phyloP scores from a whole-genome alignment of 2,329 filamentous ascomycete genomes.

The Zymoseptoria crescenta region DNA sequence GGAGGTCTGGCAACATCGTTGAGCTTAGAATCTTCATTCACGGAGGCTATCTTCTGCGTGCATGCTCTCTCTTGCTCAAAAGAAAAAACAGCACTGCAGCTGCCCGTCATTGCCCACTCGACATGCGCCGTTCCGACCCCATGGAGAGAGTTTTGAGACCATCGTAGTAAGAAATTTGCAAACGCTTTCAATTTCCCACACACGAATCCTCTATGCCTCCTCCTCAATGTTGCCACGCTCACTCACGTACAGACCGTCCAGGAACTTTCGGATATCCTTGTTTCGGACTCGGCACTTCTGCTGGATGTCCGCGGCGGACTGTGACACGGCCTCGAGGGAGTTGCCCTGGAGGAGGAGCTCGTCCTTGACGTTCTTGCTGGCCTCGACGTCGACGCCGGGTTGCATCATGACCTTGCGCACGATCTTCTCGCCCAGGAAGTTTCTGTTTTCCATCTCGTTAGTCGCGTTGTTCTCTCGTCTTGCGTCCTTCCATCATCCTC shows the following conservation, averaged over 20 bases:
- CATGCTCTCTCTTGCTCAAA: conserved; percentile 1
- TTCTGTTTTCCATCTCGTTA: conserved; percentile 47
- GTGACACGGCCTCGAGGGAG: conserved; percentile 94
- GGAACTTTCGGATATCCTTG: conserved; percentile 99
- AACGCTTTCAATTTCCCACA: not conserved
- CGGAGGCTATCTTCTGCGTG: conserved; percentile 7
- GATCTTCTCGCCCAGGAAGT: conserved; percentile 99
- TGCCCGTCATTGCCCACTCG: conserved; percentile 2
- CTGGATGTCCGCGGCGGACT: conserved; percentile 98
- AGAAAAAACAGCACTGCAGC: conserved; percentile 5
- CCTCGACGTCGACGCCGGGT: conserved; percentile 79
- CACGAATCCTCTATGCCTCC: not conserved
- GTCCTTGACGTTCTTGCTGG: conserved; percentile 92
- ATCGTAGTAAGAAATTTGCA: not conserved
- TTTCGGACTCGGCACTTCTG: conserved; percentile 99
- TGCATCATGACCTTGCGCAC: conserved; percentile 87
- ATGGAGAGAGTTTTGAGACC: not conserved
- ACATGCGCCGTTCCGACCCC: not conserved
- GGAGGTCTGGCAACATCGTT: not conserved
- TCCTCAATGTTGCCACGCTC: conserved; percentile 84
- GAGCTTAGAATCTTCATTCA: conserved; percentile 12
- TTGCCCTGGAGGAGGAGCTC: conserved; percentile 90
- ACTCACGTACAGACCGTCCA: conserved; percentile 99
- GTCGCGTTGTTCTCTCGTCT: conserved; percentile 1
- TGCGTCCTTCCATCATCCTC: not conserved